Evolutionary conservation across 129 eudicot genomes (phyloP), one percentile per base, ranked within the genome.

Genomic region (Kitagawia praeruptora): DNA sequence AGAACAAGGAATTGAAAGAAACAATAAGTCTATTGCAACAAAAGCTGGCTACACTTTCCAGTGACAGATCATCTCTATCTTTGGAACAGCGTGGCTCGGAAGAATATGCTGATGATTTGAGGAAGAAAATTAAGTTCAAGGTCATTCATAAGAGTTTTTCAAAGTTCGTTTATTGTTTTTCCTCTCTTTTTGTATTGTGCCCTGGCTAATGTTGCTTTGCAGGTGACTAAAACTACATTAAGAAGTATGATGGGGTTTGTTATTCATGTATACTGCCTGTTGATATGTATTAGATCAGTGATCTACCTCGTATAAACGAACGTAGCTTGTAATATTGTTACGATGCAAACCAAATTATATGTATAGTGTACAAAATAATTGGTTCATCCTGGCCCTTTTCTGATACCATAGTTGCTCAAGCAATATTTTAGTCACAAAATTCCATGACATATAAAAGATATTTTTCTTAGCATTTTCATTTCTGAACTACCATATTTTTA

Each of bases 1-100:
- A 92, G 80, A 96, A 87, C 84, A 86, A 86, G 79, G 98, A 90
- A 80, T 80, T 90, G 79, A 91, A 85, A 74, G 99, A 92, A 81
- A 93, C 87, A 83, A 85, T 95, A 71, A 39, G 42, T 71, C 76
- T 79, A 71, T 93, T 96, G 47, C 96, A 96, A 87, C 90, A 88
- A 82, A 91, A 90, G 84, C 86, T 96, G 41, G 85, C 89, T 82
- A 87, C 92, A 11, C 89, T 80, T 25, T 61, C 69, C 75, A 80
- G 78, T 77, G 89, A 85, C 78, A 85, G 85, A 81, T 28, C 71
- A 45, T 74, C 83, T 63, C 23, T 75, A 31, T 45, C 90, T 76
- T 70, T 86, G 67, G 89, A 83, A 69, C 86, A 73, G 45, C 69
- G 75, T 80, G 84, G 74, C 61, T 81, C 91, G 47, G 90, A 90